Evolutionary conservation across 768 basidiomycete genomes (phyloP), one percentile per base, ranked within the genome.

Genomic region (Leccinellum rugosiceps): DNA sequence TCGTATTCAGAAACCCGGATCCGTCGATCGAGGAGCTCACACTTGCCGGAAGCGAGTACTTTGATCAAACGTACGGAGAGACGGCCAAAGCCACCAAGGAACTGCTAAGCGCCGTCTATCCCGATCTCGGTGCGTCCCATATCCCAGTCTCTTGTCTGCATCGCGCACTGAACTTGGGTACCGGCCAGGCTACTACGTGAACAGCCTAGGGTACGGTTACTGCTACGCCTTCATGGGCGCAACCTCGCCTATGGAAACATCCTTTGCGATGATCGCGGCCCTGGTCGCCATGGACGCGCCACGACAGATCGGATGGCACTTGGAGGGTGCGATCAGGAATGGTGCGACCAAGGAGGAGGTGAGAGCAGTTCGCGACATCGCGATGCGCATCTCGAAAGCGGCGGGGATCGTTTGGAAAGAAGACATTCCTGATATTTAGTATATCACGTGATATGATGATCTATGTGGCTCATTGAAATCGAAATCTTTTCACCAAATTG

Each of bases 261-360:
- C 84, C 2, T 88, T 80, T 64, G 75, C 79, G 14, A 69, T 87
- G 61, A 80, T 86, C n/a, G 78, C 85, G 13, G 79, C 84, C 0
- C 77, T 87, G 47, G 81, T 88, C 63, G 79, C 83, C 4, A 76
- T 74, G 55, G 85, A 88, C 65, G 80, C 83, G 32, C 84, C 86
- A 0, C 79, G 75, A 38, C 87, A 88, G 64, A 81, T 84, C 30
- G 71, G 60, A n/a, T 88, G 87, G 86, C 87, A 88, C 63, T 72
- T 88, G 23, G 73, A 75, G 13, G 82, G 82, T 15, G 84, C 86
- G 3, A 73, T 76, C 43, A 74, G 83, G 52, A 74, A 76, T 45
- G 85, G 85, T 3, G 86, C 85, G 11, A 80, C 76, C 2, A 56
- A 73, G 17, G 81, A 80, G 15, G 78, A 87, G 62, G 77, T 78